Conservation (phyloP, 495 filamentous ascomycete species). For the Penicillium pancosmium region DNA sequence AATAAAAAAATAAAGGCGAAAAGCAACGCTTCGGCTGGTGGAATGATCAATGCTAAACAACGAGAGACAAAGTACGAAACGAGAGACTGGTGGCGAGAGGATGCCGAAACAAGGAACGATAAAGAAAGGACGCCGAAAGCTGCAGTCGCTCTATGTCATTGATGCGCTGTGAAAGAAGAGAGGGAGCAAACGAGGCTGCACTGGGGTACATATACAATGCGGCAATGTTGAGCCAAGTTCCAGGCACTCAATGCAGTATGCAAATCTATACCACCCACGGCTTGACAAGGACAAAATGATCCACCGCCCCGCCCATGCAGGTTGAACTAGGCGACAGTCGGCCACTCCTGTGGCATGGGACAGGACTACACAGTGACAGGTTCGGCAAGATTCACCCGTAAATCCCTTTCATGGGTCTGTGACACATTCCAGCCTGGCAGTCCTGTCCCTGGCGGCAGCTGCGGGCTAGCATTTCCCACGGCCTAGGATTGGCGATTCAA, state of each 20-base stretch:
- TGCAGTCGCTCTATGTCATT: constrained; percentile 32
- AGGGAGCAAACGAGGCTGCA: constrained; percentile 12
- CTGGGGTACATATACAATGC: constrained; percentile 28
- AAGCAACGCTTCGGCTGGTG: constrained; percentile 17
- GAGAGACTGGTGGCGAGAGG: constrained; percentile 22
- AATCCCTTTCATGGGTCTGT: constrained; percentile 28
- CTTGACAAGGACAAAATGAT: constrained; percentile 25
- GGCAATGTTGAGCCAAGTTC: constrained; percentile 17
- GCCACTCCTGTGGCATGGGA: constrained; percentile 30
- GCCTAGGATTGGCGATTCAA: constrained; percentile 7
- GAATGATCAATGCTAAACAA: constrained; percentile 28
- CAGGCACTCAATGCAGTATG: constrained; percentile 29
- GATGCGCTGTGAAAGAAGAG: constrained; percentile 20
- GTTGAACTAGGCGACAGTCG: constrained; percentile 28
- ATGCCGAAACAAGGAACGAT: constrained; percentile 30
- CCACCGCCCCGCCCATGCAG: constrained; percentile 26
- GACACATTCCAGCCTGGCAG: constrained; percentile 30
- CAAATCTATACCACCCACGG: constrained; percentile 31
- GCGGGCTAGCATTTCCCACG: constrained; percentile 9
- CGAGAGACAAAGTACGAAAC: constrained; percentile 32
- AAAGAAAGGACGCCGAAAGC: constrained; percentile 15
- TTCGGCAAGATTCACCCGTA: constrained; percentile 19
- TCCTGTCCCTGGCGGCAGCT: constrained; percentile 23
- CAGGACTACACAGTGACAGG: constrained; percentile 23
- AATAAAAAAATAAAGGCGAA: constrained; percentile 12